Evolutionary conservation across 805 yeast genomes (phyloP), one percentile per base, ranked within the genome.

Genomic region (Pichia manshurica): DNA sequence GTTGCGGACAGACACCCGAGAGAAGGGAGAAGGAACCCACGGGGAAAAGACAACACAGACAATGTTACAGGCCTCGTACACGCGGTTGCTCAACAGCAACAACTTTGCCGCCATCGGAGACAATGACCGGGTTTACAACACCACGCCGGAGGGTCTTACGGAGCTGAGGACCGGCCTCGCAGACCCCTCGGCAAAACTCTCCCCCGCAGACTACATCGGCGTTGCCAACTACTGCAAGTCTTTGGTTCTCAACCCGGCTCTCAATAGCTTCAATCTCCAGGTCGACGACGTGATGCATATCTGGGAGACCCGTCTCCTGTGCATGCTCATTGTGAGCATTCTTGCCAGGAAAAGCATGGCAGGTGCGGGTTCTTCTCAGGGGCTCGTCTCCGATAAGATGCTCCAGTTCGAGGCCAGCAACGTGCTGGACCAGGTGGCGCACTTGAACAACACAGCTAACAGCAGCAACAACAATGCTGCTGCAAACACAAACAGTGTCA

Each of bases 231-330:
- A 54, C 42, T 62, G 66, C 42, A 61, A 62, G 42, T 45, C 54
- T 22, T 45, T 63, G 17, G 51, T 63, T 9, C 44, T 63, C 22
- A 53, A 61, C 23, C 62, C 65, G 3, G 50, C 50, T 23, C 40
- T 58, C 17, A 39, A 55, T 1, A 31, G 47, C 12, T 45, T 56
- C 8, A 46, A 54, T 29, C 40, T 58, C 2, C 42, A 52, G 1
- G 31, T 60, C 15, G 39, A 41, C 3, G 78, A 71, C 45, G 66
- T 72, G 37, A 74, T 69, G 56, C 67, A 72, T 55, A 68, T 74
- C 45, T 75, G 75, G 61, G 79, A 64, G 42, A 48, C 61, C 7
- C 37, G 69, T 19, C 38, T 65, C 12, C 33, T 44, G 53, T 19
- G 44, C 63, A 40, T 43, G 60, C 28, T 57, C 43, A 16, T 46